A percentile compares a stretch with the other conserved stretches of the same genome.
phyloP scores from a whole-genome alignment of 2,329 filamentous ascomycete species.

The Hypoxylon sp. region DNA sequence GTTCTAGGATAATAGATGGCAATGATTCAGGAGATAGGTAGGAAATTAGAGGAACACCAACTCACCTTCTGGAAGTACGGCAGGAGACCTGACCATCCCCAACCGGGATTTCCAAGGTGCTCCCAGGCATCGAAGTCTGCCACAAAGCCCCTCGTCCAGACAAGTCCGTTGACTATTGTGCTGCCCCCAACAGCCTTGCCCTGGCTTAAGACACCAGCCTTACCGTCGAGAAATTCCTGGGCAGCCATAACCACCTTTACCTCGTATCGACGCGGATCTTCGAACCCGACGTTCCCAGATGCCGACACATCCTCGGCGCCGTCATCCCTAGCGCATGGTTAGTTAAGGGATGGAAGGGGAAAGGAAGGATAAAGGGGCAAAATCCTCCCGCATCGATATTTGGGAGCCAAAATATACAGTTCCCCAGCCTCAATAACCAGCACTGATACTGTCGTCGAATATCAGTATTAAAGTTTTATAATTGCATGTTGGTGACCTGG shows the following conservation, averaged over 20 bases:
- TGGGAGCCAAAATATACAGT: constrained; percentile 41
- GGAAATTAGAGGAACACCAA: neutral
- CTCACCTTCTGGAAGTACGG: constrained; percentile 64
- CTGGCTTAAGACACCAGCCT: constrained; percentile 54
- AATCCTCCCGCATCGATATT: neutral
- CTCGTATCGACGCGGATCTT: constrained; percentile 48
- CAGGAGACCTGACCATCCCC: constrained; percentile 60
- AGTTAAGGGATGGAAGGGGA: constrained; percentile 12
- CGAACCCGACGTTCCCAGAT: constrained; percentile 46
- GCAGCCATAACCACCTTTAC: constrained; percentile 50
- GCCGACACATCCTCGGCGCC: constrained; percentile 47
- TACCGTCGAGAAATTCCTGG: constrained; percentile 54
- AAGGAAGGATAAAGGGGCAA: neutral
- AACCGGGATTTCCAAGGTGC: constrained; percentile 57
- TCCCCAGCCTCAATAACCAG: constrained; percentile 49
- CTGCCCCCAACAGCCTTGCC: constrained; percentile 58
- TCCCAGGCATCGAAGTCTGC: constrained; percentile 61
- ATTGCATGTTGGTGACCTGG: neutral
- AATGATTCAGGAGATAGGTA: neutral
- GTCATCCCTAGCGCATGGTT: constrained; percentile 45
- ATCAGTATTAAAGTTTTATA: constrained; percentile 22
- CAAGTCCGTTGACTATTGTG: constrained; percentile 58
- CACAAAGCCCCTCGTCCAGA: constrained; percentile 57
- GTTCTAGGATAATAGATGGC: neutral
- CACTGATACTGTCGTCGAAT: constrained; percentile 43